phyloP scores from a whole-genome alignment of 2,329 filamentous ascomycete genomes.

The Nigrospora oryzae region DNA sequence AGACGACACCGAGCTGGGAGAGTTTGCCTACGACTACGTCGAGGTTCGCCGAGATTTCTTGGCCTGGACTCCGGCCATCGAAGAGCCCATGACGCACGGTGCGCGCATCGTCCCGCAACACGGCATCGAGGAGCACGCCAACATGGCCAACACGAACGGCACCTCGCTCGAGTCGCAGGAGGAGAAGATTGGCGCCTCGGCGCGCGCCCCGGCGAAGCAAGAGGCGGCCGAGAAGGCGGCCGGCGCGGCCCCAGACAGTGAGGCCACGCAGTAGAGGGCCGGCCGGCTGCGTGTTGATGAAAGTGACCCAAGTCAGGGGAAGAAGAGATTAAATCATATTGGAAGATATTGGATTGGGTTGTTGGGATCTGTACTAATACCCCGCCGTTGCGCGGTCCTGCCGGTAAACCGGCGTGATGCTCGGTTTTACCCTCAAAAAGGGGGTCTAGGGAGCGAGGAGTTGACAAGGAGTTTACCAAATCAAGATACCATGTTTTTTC shows the following conservation, averaged over 20 bases:
- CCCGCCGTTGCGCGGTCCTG: no score
- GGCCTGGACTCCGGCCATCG: conserved; percentile 73
- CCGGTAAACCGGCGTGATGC: no score
- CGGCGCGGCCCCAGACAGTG: neutral
- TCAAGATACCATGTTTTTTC: no score
- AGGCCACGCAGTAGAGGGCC: no score
- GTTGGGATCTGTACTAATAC: no score
- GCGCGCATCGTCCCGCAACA: conserved; percentile 58
- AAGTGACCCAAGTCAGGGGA: no score
- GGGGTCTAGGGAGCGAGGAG: no score
- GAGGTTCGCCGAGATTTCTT: conserved; percentile 84
- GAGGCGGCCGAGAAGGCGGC: conserved; percentile 9
- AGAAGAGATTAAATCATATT: no score
- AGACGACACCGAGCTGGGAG: conserved; percentile 77
- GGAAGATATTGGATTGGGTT: no score
- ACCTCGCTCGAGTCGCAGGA: conserved; percentile 29
- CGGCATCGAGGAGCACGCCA: conserved; percentile 62
- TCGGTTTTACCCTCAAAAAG: no score
- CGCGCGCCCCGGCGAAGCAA: conserved; percentile 15
- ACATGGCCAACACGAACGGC: conserved; percentile 52
- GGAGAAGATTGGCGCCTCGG: conserved; percentile 20
- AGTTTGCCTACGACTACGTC: conserved; percentile 86
- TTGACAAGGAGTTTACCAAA: no score
- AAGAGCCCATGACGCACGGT: conserved; percentile 51
- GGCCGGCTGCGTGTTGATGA: no score